phyloP scores from a whole-genome alignment of 176 grass and related monocot genomes.

The Aegilops longissima region DNA sequence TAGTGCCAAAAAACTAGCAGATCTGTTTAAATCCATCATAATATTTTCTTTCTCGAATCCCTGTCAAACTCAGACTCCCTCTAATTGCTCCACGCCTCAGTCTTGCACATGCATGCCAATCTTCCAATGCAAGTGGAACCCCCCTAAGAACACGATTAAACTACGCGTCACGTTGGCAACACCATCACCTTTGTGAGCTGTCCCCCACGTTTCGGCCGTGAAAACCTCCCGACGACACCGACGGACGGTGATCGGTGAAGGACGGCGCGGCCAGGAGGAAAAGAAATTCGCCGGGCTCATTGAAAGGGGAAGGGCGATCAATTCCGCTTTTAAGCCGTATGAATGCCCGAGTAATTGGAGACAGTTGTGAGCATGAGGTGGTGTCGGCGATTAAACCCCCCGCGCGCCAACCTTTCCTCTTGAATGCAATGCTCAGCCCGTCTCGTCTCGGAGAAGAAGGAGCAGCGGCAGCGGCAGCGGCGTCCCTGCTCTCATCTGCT shows the following conservation, averaged over 20 bases:
- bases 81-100: neutral
- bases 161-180: neutral
- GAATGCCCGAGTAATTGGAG: conserved; percentile 93
- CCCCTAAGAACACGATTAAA: neutral
- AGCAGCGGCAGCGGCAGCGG: neutral
- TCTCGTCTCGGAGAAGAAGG: neutral
- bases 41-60: neutral
- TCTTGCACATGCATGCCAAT: neutral
- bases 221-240: neutral
- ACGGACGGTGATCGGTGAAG: neutral
- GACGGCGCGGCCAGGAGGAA: neutral
- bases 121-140: neutral
- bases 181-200: neutral
- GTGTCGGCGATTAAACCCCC: conserved; percentile 44
- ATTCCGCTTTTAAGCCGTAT: conserved; percentile 77
- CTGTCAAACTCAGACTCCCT: neutral
- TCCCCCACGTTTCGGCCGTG: neutral
- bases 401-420: conserved; percentile 32
- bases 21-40: neutral
- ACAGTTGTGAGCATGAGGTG: conserved; percentile 46
- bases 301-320: conserved; percentile 60
- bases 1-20: neutral
- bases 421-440: conserved; percentile 35
- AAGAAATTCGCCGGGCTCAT: conserved; percentile 33
- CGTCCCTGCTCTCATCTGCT: neutral